phyloP scores from a whole-genome alignment of 495 filamentous ascomycete genomes.

The Penicillium soppii region DNA sequence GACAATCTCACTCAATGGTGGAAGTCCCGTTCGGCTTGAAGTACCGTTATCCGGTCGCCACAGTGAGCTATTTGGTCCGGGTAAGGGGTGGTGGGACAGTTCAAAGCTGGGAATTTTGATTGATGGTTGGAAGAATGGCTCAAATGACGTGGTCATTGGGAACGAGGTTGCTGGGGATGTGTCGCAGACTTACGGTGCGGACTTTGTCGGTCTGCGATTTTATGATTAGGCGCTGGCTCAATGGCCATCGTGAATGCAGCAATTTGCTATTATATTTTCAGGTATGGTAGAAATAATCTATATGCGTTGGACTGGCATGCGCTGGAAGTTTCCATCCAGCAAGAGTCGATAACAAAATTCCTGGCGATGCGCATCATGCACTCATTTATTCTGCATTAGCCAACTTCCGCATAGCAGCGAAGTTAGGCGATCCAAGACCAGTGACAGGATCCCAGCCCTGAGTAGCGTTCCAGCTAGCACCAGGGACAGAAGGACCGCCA shows the following conservation, averaged over 20 bases:
- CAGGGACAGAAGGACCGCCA: conserved; percentile 37
- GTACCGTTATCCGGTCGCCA: conserved; percentile 48
- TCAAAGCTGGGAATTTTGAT: conserved; percentile 42
- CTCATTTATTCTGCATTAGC: conserved; percentile 18
- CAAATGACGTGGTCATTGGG: conserved; percentile 38
- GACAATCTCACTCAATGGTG: conserved; percentile 44
- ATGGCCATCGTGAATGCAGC: too few relatives aligned
- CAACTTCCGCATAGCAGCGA: conserved; percentile 36
- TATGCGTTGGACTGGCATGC: background rate
- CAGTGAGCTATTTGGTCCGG: conserved; percentile 44
- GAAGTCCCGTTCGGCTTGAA: conserved; percentile 38
- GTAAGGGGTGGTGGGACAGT: conserved; percentile 49
- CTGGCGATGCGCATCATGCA: background rate
- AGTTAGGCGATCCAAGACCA: conserved; percentile 57
- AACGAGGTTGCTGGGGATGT: conserved; percentile 33
- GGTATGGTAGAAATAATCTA: background rate
- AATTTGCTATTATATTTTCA: conserved; percentile 3
- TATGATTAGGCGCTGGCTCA: too few relatives aligned
- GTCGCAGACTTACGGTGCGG: conserved; percentile 34
- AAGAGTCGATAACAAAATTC: background rate
- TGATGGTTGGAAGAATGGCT: conserved; percentile 42
- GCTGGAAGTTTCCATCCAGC: background rate
- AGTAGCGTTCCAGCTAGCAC: conserved; percentile 52
- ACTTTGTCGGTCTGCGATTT: conserved; percentile 38
- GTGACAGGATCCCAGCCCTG: conserved; percentile 63